Evolutionary conservation across 768 basidiomycete genomes (phyloP), one percentile per base, ranked within the genome.

Genomic region (Russula dissimulans): DNA sequence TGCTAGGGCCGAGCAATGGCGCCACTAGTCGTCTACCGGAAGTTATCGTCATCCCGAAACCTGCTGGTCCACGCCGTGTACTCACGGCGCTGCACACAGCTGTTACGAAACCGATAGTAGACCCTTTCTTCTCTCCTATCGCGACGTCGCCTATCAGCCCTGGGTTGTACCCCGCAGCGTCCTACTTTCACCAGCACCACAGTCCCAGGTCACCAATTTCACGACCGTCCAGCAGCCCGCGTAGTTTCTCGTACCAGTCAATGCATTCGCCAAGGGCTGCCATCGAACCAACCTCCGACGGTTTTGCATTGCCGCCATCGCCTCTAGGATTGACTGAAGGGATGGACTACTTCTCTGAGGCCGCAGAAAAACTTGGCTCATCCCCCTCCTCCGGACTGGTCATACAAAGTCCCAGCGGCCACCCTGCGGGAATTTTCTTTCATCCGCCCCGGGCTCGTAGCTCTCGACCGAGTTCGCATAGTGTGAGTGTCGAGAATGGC

Each of bases 1-100:
- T 85, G 18, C 75, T 87, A 63, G 70, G 71, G 42, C 77, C 78
- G 1, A 80, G 80, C 54, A 67, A 73, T 22, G 71, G 75, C 39
- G 73, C 79, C 11, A 60, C 76, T 67, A 69, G 75, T 26, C 76
- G 78, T 15, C 71, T 88, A 11, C 87, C 97, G 1, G 97, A 99
- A 67, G 83, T 99, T 32, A 90, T 98, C 81, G 91, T 99, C 65
- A 87, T 98, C 42, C 95, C 95, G 22, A 99, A 98, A 73, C 95
- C 95, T 10, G 95, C 90, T 17, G 95, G 97, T 5, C 97, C 97
- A 7, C 84, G 95, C 42, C 84, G 95, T 9, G 86, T 97, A 66
- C 76, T 99, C 65, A 95, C 94, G 22, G 89, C 94, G 29, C 76
- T 99, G 17, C 89, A 95, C 70, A 97, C 91, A 4, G 94, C 94